Base-by-base conservation (phyloP, 495 filamentous ascomycete genomes). In the Pseudomonodictys pantanalensis region DNA sequence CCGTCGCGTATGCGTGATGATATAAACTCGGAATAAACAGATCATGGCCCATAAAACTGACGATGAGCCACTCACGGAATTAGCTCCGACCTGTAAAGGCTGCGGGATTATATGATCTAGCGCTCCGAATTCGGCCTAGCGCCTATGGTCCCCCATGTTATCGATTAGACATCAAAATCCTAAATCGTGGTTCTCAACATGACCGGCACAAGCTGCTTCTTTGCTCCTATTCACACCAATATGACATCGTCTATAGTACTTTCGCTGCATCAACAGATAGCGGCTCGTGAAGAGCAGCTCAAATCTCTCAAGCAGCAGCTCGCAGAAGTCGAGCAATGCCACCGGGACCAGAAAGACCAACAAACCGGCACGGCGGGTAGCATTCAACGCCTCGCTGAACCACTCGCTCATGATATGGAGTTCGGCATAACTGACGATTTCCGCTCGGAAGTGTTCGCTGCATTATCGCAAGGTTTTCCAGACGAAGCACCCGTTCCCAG, bases 231-330 rank as follows among this genome's bases (percentile, higher is more conserved):
- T n/a, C n/a, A n/a, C n/a, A n/a, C n/a, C 38, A 56, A 38, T 29
- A 62, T 66, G 63, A 22, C 59, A 12, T 20, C 59, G 23, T 23
- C 28, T 17, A 25, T 39, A 12, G 39, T 58, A 20, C 54, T 69
- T 15, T 48, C 57, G 41, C 48, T 73, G 18, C 67, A 62, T 17
- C 12, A 64, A 22, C 68, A 73, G 38, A 69, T 73, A 35, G 48
- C 53, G 28, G 53, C 63, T 22, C 66, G 65, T 45, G 71, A 73
- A 57, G 39, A 56, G 15, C 67, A 70, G 43, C 66, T 73, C 4
- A 43, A 32, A 28, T 39, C 48, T 32, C 64, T 73, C 15, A 64
- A 58, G 24, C 33, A 44, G 24, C 69, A 72, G 45, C 62, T 73
- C 1, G 55, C 60, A 3, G 60, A 70, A 52, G 68, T 68, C 6